phyloP scores from a whole-genome alignment of 148 eudicot genomes.

The Rhododendron ferrugineum region DNA sequence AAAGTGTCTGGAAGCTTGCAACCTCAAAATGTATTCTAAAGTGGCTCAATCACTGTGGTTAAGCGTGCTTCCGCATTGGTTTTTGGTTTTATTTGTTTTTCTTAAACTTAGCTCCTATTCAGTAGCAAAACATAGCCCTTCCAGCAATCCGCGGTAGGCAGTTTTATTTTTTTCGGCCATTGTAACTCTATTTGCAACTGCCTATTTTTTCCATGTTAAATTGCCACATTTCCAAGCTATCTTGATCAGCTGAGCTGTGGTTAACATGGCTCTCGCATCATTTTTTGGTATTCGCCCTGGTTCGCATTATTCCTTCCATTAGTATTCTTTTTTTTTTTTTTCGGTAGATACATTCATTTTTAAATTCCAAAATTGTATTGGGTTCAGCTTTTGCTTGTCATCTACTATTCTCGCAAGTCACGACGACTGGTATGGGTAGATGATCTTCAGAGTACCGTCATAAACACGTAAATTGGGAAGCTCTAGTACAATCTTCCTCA shows the following conservation, averaged over 20 bases:
- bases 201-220: not conserved
- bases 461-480: not conserved
- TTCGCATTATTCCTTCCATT: not conserved
- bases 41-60: not conserved
- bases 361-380: not conserved
- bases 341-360: not conserved
- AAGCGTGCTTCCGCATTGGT: not conserved
- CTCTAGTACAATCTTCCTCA: not conserved
- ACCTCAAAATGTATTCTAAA: not conserved
- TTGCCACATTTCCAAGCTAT: not conserved
- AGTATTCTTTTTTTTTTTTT: not conserved
- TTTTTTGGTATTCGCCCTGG: not conserved
- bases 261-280: not conserved
- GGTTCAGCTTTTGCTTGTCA: not conserved
- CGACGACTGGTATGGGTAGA: not conserved
- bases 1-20: not conserved
- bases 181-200: not conserved
- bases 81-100: not conserved
- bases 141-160: not conserved
- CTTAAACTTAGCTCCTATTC: not conserved
- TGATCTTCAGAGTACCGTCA: not conserved
- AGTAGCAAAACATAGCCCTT: not conserved
- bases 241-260: not conserved
- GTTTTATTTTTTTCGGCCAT: not conserved
- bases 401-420: not conserved